Conservation (phyloP, 2,329 filamentous ascomycete species). For the Mycosphaerella sp. region DNA sequence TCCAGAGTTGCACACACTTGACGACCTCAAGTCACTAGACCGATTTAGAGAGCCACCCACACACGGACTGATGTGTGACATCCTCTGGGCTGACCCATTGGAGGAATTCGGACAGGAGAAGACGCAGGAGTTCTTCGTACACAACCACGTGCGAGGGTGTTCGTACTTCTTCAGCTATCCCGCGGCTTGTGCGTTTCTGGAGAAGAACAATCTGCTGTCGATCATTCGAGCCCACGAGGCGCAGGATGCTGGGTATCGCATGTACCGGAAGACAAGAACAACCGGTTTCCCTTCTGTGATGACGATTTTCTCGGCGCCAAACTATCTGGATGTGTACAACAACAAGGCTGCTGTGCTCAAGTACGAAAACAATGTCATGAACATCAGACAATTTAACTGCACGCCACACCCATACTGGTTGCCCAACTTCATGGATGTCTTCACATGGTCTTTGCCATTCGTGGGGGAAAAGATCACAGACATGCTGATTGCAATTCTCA, state of each 20-base stretch:
- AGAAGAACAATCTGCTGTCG: slow-evolving; percentile 97
- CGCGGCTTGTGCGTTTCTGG: slow-evolving; percentile 90
- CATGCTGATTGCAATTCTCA: slow-evolving; percentile 97
- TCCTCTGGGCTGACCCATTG: slow-evolving; percentile 95
- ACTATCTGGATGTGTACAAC: slow-evolving; percentile 99
- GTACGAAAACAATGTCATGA: slow-evolving; percentile 99
- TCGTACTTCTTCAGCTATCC: slow-evolving; percentile 99
- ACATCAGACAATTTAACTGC: slow-evolving; percentile 99
- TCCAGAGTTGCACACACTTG: slow-evolving; percentile 90
- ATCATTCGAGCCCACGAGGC: slow-evolving; percentile 97
- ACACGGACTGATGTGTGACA: slow-evolving; percentile 97
- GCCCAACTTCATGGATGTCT: slow-evolving; percentile 99
- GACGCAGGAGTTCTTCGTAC: slow-evolving; percentile 92
- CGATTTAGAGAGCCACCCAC: slow-evolving; percentile 96
- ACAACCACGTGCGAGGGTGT: slow-evolving; percentile 97
- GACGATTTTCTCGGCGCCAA: slow-evolving; percentile 99
- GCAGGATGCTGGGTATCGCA: slow-evolving; percentile 95
- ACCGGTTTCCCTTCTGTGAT: slow-evolving; percentile 99
- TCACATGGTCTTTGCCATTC: slow-evolving; percentile 99
- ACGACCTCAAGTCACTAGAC: slow-evolving; percentile 95
- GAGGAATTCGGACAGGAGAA: slow-evolving; percentile 99
- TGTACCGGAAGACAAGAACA: slow-evolving; percentile 98
- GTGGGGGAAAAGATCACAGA: slow-evolving; percentile 98
- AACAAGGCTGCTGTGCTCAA: slow-evolving; percentile 99
- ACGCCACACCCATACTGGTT: slow-evolving; percentile 99